phyloP scores from a whole-genome alignment of 257 asterid species.

The Solanum chilense region DNA sequence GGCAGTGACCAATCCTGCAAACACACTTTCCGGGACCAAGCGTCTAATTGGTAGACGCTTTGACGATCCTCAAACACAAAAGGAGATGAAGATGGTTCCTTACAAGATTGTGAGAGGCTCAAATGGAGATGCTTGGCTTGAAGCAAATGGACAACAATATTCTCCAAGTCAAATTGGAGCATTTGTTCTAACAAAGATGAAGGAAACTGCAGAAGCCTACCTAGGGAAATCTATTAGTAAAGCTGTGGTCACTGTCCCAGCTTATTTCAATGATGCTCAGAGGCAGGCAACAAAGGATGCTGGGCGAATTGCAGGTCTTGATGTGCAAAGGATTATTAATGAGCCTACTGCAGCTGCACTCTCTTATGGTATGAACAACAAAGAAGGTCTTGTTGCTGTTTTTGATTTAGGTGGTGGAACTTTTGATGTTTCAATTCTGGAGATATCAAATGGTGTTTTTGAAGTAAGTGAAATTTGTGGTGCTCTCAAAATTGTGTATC shows the following conservation, averaged over 20 bases:
- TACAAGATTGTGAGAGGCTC: conserved; percentile 32
- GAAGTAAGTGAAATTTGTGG: conserved; percentile 35
- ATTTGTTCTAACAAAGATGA: conserved; percentile 40
- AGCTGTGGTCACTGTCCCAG: conserved; percentile 71
- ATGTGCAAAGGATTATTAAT: conserved; percentile 67
- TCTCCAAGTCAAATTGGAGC: conserved; percentile 51
- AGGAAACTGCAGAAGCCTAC: conserved; percentile 50
- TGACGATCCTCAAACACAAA: conserved; percentile 32
- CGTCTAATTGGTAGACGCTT: conserved; percentile 39
- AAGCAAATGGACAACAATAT: conserved; percentile 38
- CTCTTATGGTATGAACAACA: conserved; percentile 69
- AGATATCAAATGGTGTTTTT: conserved; percentile 75
- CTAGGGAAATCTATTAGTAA: conserved; percentile 35
- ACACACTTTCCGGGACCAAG: conserved; percentile 36
- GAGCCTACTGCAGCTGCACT: conserved; percentile 91
- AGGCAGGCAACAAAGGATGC: conserved; percentile 90
- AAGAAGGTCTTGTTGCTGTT: conserved; percentile 76
- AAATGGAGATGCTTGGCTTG: conserved; percentile 58
- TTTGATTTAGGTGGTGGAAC: conserved; percentile 88
- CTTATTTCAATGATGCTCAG: conserved; percentile 83
- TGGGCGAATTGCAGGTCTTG: conserved; percentile 71
- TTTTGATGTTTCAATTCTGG: conserved; percentile 66
- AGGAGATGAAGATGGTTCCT: conserved; percentile 54
- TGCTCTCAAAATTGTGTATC: not conserved
- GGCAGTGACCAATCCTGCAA: conserved; percentile 43